Evolutionary conservation across 2,329 filamentous ascomycete genomes (phyloP).

Genomic region (Aspergillus pseudonomiae): DNA sequence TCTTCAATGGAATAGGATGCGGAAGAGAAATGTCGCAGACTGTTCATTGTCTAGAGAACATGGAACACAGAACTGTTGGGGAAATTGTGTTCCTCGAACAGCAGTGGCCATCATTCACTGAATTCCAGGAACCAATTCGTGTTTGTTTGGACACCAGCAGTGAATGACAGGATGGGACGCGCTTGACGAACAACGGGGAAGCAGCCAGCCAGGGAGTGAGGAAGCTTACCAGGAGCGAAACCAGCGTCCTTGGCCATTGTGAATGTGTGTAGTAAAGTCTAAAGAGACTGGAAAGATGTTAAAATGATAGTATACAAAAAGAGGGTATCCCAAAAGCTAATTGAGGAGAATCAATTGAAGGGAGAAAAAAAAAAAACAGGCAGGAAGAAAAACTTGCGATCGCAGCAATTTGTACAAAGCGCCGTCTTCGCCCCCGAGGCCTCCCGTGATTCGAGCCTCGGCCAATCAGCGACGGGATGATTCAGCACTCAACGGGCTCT

Average conservation of each 20-base stretch:
- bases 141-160: neutral
- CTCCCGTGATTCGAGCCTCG: conserved; percentile 36
- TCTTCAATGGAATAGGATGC: conserved; percentile 6
- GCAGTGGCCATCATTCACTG: neutral
- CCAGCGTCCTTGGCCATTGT: conserved; percentile 50
- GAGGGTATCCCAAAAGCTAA: conserved; percentile 18
- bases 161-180: conserved; percentile 8
- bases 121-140: neutral
- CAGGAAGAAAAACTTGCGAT: conserved; percentile 36
- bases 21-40: neutral
- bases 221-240: conserved; percentile 50
- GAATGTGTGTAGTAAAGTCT: conserved; percentile 31
- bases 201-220: conserved; percentile 2
- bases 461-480: conserved; percentile 41
- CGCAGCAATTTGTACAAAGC: conserved; percentile 38
- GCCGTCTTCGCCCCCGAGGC: conserved; percentile 30
- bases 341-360: conserved; percentile 20
- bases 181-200: conserved; percentile 2
- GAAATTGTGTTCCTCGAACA: neutral
- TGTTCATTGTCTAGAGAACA: neutral
- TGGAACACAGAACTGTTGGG: neutral
- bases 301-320: conserved; percentile 26
- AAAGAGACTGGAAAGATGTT: conserved; percentile 27
- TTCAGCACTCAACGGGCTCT: conserved; percentile 39
- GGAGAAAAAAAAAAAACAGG: conserved; percentile 20